Evolutionary conservation across 345 rosid species (phyloP).

Genomic region (Euphorbia pulcherrima): DNA sequence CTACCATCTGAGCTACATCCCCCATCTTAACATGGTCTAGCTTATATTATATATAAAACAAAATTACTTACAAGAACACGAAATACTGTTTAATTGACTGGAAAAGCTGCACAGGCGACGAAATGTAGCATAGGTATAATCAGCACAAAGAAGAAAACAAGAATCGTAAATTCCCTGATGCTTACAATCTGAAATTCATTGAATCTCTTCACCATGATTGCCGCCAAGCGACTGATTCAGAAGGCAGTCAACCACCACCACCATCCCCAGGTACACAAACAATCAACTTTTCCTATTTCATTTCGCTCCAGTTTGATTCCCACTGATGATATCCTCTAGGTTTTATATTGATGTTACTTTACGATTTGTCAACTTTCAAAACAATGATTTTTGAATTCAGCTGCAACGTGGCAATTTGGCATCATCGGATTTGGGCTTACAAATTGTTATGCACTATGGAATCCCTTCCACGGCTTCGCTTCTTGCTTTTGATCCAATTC

Average conservation of each 20-base stretch:
- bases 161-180: not conserved
- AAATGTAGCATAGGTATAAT: conserved; percentile 10
- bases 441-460: conserved; percentile 58
- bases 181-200: not conserved
- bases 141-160: not conserved
- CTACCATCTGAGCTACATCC: conserved; percentile 86
- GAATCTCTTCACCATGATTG: conserved; percentile 1
- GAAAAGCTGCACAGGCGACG: not conserved
- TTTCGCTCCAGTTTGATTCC: not conserved
- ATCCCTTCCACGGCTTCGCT: conserved; percentile 76
- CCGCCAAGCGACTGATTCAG: conserved; percentile 17
- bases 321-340: not conserved
- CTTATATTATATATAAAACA: too few species aligned
- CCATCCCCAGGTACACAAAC: not conserved
- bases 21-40: conserved; percentile 26
- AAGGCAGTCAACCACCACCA: conserved; percentile 5
- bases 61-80: not conserved
- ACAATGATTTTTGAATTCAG: conserved; percentile 8
- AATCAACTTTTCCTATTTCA: not conserved
- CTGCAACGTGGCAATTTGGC: conserved; percentile 16
- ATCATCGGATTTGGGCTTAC: conserved; percentile 49
- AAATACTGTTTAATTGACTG: conserved; percentile 1
- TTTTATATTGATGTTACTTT: not conserved
- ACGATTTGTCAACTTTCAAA: too few species aligned
- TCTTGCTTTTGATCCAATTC: conserved; percentile 73